Evolutionary conservation across 352 stramenopile species (phyloP), one percentile per base, ranked within the genome.

Genomic region (Phytopythium montanum): DNA sequence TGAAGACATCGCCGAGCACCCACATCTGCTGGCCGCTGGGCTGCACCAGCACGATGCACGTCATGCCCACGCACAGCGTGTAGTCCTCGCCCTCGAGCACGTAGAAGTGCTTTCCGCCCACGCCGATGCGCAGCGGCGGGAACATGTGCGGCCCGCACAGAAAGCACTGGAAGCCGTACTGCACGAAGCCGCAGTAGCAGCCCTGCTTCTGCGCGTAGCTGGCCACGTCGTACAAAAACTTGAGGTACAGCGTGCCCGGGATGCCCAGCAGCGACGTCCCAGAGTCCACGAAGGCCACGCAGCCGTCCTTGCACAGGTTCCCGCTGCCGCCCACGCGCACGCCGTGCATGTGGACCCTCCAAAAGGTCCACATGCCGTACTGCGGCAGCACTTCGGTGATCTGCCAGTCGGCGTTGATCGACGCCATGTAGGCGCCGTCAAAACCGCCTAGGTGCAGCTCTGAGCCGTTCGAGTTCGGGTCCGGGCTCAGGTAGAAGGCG

Each of bases 1-100:
- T 97, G 66, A 98, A 98, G 18, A 98, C 88, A 52, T 98, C 95
- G 25, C 95, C 97, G 29, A 99, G 87, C 67, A 99, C 98, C 96
- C 96, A 99, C 62, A 98, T 89, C 41, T 93, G 81, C 57, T 91
- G 84, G 0, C 84, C 81, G 49, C 80, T 90, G 6, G 82, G 79
- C 53, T 93, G 84, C 41, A 90, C 75, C 29, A 93, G 57, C 46
- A 91, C 62, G 13, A 93, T 87, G 49, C 83, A 92, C 45, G 83
- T 92, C 19, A 85, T 54, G 13, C 80, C 84, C n/a, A 93, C 76
- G 31, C 84, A 93, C 0, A 93, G 69, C 23, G 84, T 89, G 65
- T 93, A 93, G 65, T 93, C 84, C 0, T 60, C 49, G 42, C 83
- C 81, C 45, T 88, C 67, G 14, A 93, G 56, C 2, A 85, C 68